Conservation (phyloP, 495 filamentous ascomycete species). For the Talaromyces thailandensis region DNA sequence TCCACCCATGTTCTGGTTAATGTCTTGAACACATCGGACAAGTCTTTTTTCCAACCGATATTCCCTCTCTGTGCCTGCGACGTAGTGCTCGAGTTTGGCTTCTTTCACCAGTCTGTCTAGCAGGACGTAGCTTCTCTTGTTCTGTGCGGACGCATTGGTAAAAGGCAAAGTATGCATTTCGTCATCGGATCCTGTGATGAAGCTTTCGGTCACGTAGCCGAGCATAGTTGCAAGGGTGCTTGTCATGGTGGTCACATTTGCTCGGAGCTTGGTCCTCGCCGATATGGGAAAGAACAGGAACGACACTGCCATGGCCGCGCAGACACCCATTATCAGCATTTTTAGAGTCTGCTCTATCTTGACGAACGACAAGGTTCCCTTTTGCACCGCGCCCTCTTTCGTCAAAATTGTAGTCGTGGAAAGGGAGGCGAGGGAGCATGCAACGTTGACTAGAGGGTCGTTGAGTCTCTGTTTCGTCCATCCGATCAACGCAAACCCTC, state of each 20-base stretch:
- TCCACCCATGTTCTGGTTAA: constrained; percentile 86
- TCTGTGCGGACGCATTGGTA: constrained; percentile 53
- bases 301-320: constrained; percentile 65
- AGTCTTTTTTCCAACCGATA: constrained; percentile 73
- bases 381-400: constrained; percentile 82
- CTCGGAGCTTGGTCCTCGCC: constrained; percentile 64
- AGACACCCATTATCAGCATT: constrained; percentile 82
- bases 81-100: constrained; percentile 83
- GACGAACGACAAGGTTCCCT: constrained; percentile 64
- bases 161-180: constrained; percentile 59
- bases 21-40: constrained; percentile 74
- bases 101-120: constrained; percentile 78
- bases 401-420: constrained; percentile 88
- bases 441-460: constrained; percentile 83
- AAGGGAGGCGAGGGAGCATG: constrained; percentile 81
- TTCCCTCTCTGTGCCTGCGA: constrained; percentile 72
- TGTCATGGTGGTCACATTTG: constrained; percentile 67
- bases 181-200: constrained; percentile 75
- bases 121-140: constrained; percentile 58
- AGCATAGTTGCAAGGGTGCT: constrained; percentile 74
- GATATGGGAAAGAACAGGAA: constrained; percentile 73
- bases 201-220: constrained; percentile 71
- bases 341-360: constrained; percentile 85
- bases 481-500: constrained; percentile 80
- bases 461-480: constrained; percentile 86